Evolutionary conservation across 2,329 filamentous ascomycete genomes (phyloP).

Genomic region (Pseudogymnoascus sp.): DNA sequence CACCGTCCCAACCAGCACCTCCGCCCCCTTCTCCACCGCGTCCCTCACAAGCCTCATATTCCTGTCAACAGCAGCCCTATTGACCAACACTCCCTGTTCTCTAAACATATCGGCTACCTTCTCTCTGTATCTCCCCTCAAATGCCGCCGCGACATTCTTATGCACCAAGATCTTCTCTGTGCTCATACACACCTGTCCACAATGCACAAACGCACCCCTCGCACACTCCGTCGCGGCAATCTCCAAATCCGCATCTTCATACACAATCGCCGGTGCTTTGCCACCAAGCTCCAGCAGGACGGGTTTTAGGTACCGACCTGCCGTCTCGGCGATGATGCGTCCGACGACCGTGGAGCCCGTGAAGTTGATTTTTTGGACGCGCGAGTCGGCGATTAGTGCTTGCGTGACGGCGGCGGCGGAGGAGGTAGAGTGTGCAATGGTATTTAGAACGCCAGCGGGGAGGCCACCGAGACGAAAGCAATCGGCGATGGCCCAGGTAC

Average conservation of each 20-base stretch:
- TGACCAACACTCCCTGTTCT: slow-evolving; percentile 50
- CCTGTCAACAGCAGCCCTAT: slow-evolving; percentile 56
- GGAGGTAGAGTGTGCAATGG: slow-evolving; percentile 58
- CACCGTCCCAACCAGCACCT: slow-evolving; percentile 35
- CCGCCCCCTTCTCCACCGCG: slow-evolving; percentile 60
- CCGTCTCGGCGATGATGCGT: slow-evolving; percentile 53
- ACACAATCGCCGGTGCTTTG: slow-evolving; percentile 71
- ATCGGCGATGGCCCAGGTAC: slow-evolving; percentile 54
- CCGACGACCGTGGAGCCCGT: slow-evolving; percentile 72
- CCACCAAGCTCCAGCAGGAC: slow-evolving; percentile 34
- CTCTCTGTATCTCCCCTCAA: slow-evolving; percentile 30
- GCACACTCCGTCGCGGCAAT: slow-evolving; percentile 62
- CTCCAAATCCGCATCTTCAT: slow-evolving; percentile 71
- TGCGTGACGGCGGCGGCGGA: slow-evolving; percentile 62
- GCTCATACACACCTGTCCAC: slow-evolving; percentile 79
- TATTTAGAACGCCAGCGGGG: slow-evolving; percentile 66
- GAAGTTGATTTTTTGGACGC: slow-evolving; percentile 77
- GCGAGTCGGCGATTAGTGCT: slow-evolving; percentile 58
- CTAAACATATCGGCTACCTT: slow-evolving; percentile 36
- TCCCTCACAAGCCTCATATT: slow-evolving; percentile 61
- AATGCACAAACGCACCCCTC: slow-evolving; percentile 64
- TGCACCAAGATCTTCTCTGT: slow-evolving; percentile 67
- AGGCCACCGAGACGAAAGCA: slow-evolving; percentile 68
- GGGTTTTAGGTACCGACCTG: slow-evolving; percentile 41
- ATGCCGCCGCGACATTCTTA: slow-evolving; percentile 38